Evolutionary conservation across 129 eudicot genomes (phyloP), one percentile per base, ranked within the genome.

Genomic region (Saposhnikovia divaricata): DNA sequence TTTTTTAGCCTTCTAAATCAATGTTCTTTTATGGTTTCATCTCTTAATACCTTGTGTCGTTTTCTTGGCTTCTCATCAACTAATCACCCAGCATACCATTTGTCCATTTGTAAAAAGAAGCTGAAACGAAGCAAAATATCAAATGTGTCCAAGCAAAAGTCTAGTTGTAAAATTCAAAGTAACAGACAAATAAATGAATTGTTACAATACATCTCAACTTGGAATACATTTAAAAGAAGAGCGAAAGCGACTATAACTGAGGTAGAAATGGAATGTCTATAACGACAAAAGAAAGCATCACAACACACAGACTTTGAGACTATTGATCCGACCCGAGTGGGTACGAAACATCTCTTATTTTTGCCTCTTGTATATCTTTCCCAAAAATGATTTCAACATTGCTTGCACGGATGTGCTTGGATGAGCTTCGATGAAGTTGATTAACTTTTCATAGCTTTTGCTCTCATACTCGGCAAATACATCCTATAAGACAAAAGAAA

Each of bases 361-460:
- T 75, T 87, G 92, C 92, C 98, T 89, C 92, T 93, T 87, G 81
- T 93, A 93, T 74, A 93, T 93, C 87, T 93, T 93, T 31, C 88
- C 96, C 82, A 93, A 83, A 90, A 93, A 93, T 21, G 93, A 93
- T 80, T 85, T 93, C 83, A 93, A 61, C 34, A 93, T 93, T 71
- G 90, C 93, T 79, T 93, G 98, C 46, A 93, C 93, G 5, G 90
- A 88, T 79, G 86, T 82, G 88, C 87, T 90, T 4, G 96, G 91
- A 87, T 87, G 96, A 72, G 87, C 86, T 83, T 93, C 98, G 63
- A 90, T 93, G n/a, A 89, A 86, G 9, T 80, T 87, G 66, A 78
- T 86, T 65, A 93, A 83, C 86, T 93, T 89, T 77, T 86, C 81
- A 65, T 90, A 89, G 38, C 93, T 93, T 81, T 84, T 76, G 87